Percentiles rank a stretch among this genome's conserved stretches.
phyloP scores from a whole-genome alignment of 441 rosid genomes.

The Populus hybrid region DNA sequence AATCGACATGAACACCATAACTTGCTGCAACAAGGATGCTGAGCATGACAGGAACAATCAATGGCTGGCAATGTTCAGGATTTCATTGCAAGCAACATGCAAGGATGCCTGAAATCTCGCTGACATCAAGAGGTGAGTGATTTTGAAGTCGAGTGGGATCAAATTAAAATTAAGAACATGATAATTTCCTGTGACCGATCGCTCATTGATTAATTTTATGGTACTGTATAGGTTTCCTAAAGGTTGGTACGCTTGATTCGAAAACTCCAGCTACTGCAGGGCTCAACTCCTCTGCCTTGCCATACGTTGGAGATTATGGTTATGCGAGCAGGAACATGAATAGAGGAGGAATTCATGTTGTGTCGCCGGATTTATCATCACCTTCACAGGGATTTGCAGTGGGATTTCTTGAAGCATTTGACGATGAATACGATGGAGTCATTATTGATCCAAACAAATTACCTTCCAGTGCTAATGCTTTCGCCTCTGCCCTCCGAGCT shows the following conservation, averaged over 20 bases:
- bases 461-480: constrained; percentile 34
- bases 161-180: no score
- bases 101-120: neutral
- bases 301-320: constrained; percentile 8
- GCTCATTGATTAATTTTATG: no score
- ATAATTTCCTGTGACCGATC: no score
- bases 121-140: constrained; percentile 17
- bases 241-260: neutral
- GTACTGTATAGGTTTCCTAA: constrained; percentile 11
- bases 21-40: neutral
- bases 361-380: constrained; percentile 30
- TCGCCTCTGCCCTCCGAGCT: constrained; percentile 31
- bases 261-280: neutral
- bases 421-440: no score
- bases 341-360: constrained; percentile 16
- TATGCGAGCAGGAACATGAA: neutral
- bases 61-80: constrained; percentile 5
- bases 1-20: neutral
- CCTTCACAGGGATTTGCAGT: constrained; percentile 19
- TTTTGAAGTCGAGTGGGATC: neutral
- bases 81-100: constrained; percentile 3
- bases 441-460: no score
- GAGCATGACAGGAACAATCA: constrained; percentile 14
- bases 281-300: neutral
- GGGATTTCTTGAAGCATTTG: constrained; percentile 22